Evolutionary conservation across 257 asterid genomes (phyloP), one percentile per base, ranked within the genome.

Genomic region (Solanum ossicruentum): DNA sequence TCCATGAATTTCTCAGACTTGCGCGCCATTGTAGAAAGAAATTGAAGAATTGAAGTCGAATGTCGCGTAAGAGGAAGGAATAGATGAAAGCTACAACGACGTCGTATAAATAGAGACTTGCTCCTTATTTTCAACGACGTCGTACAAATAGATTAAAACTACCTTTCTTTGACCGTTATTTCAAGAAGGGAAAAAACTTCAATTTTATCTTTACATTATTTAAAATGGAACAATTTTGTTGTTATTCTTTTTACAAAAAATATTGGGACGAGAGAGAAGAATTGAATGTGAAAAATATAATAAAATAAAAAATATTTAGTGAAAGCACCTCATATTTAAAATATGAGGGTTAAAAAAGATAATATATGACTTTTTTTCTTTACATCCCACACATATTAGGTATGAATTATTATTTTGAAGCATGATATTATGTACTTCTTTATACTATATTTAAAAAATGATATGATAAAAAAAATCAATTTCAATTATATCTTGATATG

Each of bases 1-100:
- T 77, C 84, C 66, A 84, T 45, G 54, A 84, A 63, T 84, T 82
- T 86, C 11, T 63, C 81, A 28, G 82, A 82, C 21, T 84, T 83
- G 26, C 65, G 75, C 45, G 90, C 86, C 91, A 88, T 88, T 32
- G 88, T 84, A 67, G 80, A 49, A 12, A 49, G 28, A 52, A 28
- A 80, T 16, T 26, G 18, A 52, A 15, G 15, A 17, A 17, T 3
- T 41, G 20, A 28, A 21, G 8, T 8, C 17, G 28, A 72, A 45
- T 1, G 81, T 72, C 20, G 39, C 56, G 12, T 18, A 41, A 71
- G 10, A 0, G 28, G 36, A 43, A 72, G 18, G 28, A 20, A 26
- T 0, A 6, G 10, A 65, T 5, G 47, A 12, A 8, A 54, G 49
- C 21, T 1, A 66, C 5, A 32, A 67, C 49, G 75, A 32, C 81